These are phyloP conservation scores for Paxillus rubicundulus DNA, from an alignment of 768 basidiomycete species.

Conservation along the genomic window DNA sequence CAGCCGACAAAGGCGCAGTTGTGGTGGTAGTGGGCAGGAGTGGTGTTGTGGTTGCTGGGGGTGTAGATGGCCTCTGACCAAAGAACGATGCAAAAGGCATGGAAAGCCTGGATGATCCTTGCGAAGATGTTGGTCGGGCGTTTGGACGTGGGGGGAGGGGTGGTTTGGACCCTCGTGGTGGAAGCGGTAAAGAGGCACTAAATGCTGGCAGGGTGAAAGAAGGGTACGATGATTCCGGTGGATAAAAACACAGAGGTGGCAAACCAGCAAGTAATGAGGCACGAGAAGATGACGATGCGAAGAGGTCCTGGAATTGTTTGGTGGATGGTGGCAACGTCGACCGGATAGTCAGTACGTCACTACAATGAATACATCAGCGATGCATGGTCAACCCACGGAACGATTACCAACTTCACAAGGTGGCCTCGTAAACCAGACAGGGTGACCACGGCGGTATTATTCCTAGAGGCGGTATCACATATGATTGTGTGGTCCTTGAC, in stretches of 20 bases:
- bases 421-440: slow-evolving; percentile 81
- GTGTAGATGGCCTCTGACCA: slow-evolving; percentile 39
- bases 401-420: slow-evolving; percentile 51
- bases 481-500: slow-evolving; percentile 81
- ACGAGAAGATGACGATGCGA: slow-evolving; percentile 33
- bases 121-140: slow-evolving; percentile 14
- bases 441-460: slow-evolving; percentile 60
- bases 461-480: slow-evolving; percentile 49
- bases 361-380: slow-evolving; percentile 28
- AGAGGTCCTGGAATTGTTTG: slow-evolving; percentile 40
- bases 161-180: slow-evolving; percentile 45
- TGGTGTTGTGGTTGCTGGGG: slow-evolving; percentile 29
- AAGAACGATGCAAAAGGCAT: slow-evolving; percentile 85
- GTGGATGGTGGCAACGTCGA: slow-evolving; percentile 42
- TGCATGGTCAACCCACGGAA: slow-evolving; percentile 30
- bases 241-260: slow-evolving; percentile 50
- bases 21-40: slow-evolving; percentile 21
- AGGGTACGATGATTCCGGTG: slow-evolving; percentile 45
- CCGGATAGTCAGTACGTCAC: slow-evolving; percentile 41
- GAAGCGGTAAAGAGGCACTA: slow-evolving; percentile 33
- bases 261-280: slow-evolving; percentile 41
- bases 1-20: slow-evolving; percentile 26
- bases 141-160: slow-evolving; percentile 41
- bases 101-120: slow-evolving; percentile 46
- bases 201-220: slow-evolving; percentile 44